Conservation (phyloP, 2,329 filamentous ascomycete genomes). For the Colletotrichum scovillei region DNA sequence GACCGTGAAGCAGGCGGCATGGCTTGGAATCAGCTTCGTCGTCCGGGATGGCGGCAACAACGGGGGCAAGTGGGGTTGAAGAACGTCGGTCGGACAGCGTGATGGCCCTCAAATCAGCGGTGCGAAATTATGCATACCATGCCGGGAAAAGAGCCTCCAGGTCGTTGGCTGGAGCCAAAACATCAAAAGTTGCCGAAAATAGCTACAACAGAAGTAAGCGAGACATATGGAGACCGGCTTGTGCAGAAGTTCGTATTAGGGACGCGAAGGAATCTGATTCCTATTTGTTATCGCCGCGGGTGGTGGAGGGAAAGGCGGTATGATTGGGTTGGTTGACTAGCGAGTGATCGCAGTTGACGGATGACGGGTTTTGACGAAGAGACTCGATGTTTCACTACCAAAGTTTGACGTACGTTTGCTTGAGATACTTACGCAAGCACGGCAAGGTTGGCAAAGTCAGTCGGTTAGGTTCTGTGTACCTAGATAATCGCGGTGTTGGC, state of each 20-base stretch:
- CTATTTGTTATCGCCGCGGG: not conserved
- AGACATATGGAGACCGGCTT: conserved; percentile 5
- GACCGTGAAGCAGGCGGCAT: not conserved
- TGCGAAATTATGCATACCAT: not conserved
- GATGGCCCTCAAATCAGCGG: not conserved
- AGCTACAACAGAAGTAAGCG: not conserved
- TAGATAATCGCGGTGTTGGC: not conserved
- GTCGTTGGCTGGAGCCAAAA: not conserved
- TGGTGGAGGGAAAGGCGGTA: not conserved
- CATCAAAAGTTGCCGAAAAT: conserved; percentile 23
- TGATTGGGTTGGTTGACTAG: conserved; percentile 8
- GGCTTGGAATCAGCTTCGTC: not conserved
- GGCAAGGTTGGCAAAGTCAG: not conserved
- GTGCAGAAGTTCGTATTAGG: conserved; percentile 30
- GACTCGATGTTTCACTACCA: not conserved
- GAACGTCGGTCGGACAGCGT: not conserved
- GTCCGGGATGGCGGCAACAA: not conserved
- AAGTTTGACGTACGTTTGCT: not conserved
- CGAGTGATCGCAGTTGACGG: not conserved
- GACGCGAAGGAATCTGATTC: conserved; percentile 24
- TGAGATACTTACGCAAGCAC: not conserved
- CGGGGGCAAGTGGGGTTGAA: not conserved
- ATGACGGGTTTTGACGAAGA: not conserved
- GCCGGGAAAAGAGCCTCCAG: not conserved
- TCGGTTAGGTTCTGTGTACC: not conserved